Evolutionary conservation across 2,329 filamentous ascomycete species (phyloP).

Genomic region (Hirsutella minnesotensis): DNA sequence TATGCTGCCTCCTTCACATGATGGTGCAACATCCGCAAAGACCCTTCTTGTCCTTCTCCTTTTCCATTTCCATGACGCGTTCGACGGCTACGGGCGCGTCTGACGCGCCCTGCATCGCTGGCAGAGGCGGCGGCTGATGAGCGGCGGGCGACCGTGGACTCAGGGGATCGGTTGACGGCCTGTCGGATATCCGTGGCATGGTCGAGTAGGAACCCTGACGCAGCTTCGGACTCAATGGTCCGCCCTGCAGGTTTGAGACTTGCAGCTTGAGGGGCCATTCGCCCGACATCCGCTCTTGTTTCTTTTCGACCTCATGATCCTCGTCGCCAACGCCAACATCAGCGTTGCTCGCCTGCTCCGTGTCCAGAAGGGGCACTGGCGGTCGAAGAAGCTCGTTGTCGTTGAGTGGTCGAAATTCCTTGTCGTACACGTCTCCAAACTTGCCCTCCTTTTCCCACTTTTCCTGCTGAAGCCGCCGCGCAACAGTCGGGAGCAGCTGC

Average conservation of each 20-base stretch:
- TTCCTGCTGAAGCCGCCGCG: slow-evolving; percentile 81
- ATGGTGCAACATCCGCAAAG: slow-evolving; percentile 38
- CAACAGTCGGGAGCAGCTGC: slow-evolving; percentile 89
- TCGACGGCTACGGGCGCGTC: slow-evolving; percentile 5
- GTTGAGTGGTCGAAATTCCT: slow-evolving; percentile 74
- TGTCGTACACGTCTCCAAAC: slow-evolving; percentile 75
- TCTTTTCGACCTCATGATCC: slow-evolving; percentile 14
- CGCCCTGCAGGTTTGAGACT: slow-evolving; percentile 15
- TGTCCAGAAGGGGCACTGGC: slow-evolving; percentile 20
- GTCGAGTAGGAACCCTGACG: slow-evolving; percentile 43
- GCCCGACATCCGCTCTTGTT: slow-evolving; percentile 18
- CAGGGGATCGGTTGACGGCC: slow-evolving; percentile 19
- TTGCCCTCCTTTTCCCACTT: slow-evolving; percentile 91
- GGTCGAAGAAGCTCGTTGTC: slow-evolving; percentile 43
- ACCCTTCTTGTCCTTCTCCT: slow-evolving; percentile 26
- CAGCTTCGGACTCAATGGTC: slow-evolving; percentile 33
- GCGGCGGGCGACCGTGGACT: slow-evolving; percentile 32
- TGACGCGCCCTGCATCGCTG: slow-evolving; percentile 7
- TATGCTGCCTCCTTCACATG: slow-evolving; percentile 24
- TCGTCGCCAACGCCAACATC: not conserved
- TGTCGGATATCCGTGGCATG: slow-evolving; percentile 44
- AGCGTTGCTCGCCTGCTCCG: slow-evolving; percentile 4
- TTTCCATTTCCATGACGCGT: slow-evolving; percentile 14
- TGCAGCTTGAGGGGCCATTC: slow-evolving; percentile 47
- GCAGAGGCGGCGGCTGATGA: slow-evolving; percentile 19